Evolutionary conservation across 441 rosid genomes (phyloP).

Genomic region (Erysimum pusillum): DNA sequence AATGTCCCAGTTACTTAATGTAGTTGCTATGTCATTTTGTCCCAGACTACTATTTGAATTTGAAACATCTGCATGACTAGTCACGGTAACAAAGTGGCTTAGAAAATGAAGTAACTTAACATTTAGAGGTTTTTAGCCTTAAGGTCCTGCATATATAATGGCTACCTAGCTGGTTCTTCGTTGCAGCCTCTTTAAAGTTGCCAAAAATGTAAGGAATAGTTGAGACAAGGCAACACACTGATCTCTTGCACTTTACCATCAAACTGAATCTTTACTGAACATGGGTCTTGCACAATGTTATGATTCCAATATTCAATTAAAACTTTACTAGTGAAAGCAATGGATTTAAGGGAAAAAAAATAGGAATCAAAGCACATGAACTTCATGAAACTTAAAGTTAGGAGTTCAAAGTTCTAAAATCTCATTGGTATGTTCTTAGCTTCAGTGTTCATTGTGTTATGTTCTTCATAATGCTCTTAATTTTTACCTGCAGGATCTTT

Average conservation of each 20-base stretch:
- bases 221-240: conserved; percentile 12
- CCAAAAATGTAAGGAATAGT: background rate
- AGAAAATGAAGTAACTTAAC: conserved; percentile 10
- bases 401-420: background rate
- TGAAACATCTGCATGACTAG: conserved; percentile 31
- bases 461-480: conserved; percentile 28
- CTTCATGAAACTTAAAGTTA: background rate
- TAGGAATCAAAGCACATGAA: background rate
- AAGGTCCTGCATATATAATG: conserved; percentile 1
- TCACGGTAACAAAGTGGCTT: conserved; percentile 14
- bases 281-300: conserved; percentile 20
- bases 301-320: conserved; percentile 7
- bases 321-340: background rate
- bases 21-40: background rate
- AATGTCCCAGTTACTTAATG: conserved; percentile 3
- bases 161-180: background rate
- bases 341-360: background rate
- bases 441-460: conserved; percentile 4
- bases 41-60: conserved; percentile 12
- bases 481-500: conserved; percentile 69
- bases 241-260: conserved; percentile 15
- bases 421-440: background rate
- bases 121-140: conserved; percentile 16
- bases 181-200: background rate
- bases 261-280: conserved; percentile 4